Base-by-base conservation (phyloP, 202 grass and related monocot species). In the Dendrocalamus latiflorus region DNA sequence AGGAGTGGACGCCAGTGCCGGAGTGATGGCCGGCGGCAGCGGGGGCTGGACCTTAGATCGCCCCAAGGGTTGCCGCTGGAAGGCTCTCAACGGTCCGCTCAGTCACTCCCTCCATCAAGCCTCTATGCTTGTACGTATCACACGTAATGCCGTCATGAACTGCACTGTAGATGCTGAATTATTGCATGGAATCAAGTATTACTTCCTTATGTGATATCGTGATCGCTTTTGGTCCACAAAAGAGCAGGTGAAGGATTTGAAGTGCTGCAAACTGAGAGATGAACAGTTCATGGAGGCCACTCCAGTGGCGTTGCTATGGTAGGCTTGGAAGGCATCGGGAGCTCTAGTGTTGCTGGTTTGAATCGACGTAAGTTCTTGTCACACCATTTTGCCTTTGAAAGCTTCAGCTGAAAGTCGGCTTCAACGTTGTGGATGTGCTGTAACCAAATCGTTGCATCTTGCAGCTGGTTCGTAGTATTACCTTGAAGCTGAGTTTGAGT, bases 291-390 rank as follows among this genome's bases (percentile, higher is more conserved):
- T 11, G 37, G 4, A 36, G 4, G 25, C 24, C 1, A 39, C 2
- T 21, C 48, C 7, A 55, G 1, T 44, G 11, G 1, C 6, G 21
- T 68, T 26, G 15, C 5, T 34, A 4, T 15, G 13, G 6, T 57
- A 17, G 61, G 61, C 41, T 61, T 86, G 28, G 41, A 36, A 87
- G 20, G 78, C 53, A 43, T 53, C 6, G 1, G 18, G 34, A 64
- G 2, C 15, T 41, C 39, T 21, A 1, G n/a, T 41, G 9, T 37
- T 57, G 4, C 38, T 0, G 1, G 0, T 1, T 58, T 5, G 9
- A 10, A 18, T 1, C 3, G 3, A 1, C 0, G 30, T 6, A 6
- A 1, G 4, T 0, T 14, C 7, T 38, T 5, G 10, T 4, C 33
- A 21, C 18, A 6, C 9, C 6, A 5, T 33, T 54, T 54, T 73